A percentile compares a stretch with the other conserved stretches of the same genome.
phyloP scores from a whole-genome alignment of 2,329 filamentous ascomycete genomes.

The Aspergillus candidus region DNA sequence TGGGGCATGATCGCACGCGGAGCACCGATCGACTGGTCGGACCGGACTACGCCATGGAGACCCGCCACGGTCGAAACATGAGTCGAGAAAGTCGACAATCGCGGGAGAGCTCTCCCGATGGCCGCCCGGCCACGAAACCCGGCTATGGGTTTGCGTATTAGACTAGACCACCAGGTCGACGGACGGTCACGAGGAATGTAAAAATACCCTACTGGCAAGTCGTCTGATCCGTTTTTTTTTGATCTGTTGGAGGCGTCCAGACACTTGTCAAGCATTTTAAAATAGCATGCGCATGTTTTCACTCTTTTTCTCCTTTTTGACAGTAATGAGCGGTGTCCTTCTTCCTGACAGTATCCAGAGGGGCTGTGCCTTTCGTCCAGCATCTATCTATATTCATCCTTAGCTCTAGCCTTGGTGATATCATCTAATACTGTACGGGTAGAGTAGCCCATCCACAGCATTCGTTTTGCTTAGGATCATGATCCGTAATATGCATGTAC shows the following conservation, averaged over 20 bases:
- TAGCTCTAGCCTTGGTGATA: background rate
- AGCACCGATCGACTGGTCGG: conserved; percentile 33
- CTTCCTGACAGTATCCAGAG: too few species aligned
- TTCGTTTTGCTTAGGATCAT: too few species aligned
- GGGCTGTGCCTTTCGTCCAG: too few species aligned
- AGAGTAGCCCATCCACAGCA: too few species aligned
- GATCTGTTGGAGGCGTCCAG: too few species aligned
- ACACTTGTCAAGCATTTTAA: too few species aligned
- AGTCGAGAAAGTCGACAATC: conserved; percentile 22
- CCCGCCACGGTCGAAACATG: conserved; percentile 19
- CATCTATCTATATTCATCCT: too few species aligned
- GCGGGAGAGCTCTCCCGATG: conserved; percentile 27
- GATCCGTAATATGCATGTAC: too few species aligned
- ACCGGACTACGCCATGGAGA: conserved; percentile 21
- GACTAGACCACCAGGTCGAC: conserved; percentile 12
- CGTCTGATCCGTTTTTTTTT: background rate
- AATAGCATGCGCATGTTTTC: too few species aligned
- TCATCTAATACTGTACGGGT: background rate
- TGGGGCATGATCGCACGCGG: conserved; percentile 21
- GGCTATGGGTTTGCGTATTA: conserved; percentile 33
- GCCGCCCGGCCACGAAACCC: conserved; percentile 22
- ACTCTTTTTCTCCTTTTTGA: too few species aligned
- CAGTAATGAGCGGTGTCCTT: too few species aligned
- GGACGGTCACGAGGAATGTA: conserved; percentile 1
- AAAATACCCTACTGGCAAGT: conserved; percentile 3